Percentiles rank a stretch among this genome's conserved stretches.
Evolutionary conservation across 2,329 filamentous ascomycete species (phyloP).

Genomic region (Xylariaceae sp.): DNA sequence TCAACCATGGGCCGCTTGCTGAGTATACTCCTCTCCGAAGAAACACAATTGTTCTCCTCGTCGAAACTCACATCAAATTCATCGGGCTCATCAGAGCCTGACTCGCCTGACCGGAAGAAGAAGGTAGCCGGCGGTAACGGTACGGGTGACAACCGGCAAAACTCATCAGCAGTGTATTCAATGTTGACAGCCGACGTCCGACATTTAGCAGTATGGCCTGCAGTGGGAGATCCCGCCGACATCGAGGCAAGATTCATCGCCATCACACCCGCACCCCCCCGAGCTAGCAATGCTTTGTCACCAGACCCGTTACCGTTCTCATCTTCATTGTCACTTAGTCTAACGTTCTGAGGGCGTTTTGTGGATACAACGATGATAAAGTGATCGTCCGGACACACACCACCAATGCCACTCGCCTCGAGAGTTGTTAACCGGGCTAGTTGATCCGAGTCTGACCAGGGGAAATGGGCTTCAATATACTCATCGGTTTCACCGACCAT

Average conservation of each 20-base stretch:
- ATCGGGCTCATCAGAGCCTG: constrained; percentile 27
- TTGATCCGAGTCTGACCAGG: constrained; percentile 44
- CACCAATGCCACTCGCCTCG: constrained; percentile 56
- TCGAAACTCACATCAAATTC: constrained; percentile 18
- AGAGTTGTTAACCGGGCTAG: constrained; percentile 40
- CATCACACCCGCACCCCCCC: constrained; percentile 40
- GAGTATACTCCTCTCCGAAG: constrained; percentile 20
- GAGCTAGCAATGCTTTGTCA: constrained; percentile 9
- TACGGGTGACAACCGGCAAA: constrained; percentile 44
- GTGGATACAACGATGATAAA: constrained; percentile 56
- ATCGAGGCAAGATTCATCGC: constrained; percentile 41
- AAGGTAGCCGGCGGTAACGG: constrained; percentile 50
- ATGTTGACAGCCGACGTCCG: constrained; percentile 36
- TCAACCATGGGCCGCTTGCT: constrained; percentile 26
- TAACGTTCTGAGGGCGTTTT: constrained; percentile 36
- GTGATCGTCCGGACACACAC: constrained; percentile 60
- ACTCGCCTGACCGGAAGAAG: constrained; percentile 47
- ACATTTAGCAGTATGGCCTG: constrained; percentile 3
- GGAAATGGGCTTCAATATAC: constrained; percentile 43
- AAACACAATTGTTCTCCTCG: constrained; percentile 20
- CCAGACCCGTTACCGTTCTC: constrained; percentile 3
- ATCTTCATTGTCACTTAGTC: neutral
- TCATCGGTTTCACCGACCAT: constrained; percentile 36
- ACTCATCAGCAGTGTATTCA: constrained; percentile 42
- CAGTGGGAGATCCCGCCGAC: constrained; percentile 38